Conservation (phyloP, 768 basidiomycete species). For the Suillus ampliporus region DNA sequence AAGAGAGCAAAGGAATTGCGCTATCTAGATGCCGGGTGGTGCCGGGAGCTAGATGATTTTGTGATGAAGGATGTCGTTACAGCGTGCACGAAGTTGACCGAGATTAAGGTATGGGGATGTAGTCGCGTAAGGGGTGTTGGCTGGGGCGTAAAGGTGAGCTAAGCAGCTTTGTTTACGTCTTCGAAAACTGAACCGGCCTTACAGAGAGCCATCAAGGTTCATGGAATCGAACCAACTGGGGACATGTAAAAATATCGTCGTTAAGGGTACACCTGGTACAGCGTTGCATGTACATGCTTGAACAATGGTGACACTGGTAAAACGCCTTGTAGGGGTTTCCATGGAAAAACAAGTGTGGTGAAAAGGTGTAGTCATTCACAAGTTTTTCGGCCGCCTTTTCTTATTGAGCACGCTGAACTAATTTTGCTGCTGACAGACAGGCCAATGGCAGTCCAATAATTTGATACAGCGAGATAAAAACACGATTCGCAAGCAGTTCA, state of each 20-base stretch:
- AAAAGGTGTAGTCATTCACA: conserved; percentile 40
- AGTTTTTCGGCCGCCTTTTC: conserved; percentile 6
- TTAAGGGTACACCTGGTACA: conserved; percentile 29
- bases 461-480: neutral
- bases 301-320: no score
- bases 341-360: no score
- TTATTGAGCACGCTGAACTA: conserved; percentile 20
- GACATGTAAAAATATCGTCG: conserved; percentile 14
- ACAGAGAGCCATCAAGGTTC: conserved; percentile 33
- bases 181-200: conserved; percentile 4
- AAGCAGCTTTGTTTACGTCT: neutral
- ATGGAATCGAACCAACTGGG: conserved; percentile 48
- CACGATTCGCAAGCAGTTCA: neutral
- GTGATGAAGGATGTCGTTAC: conserved; percentile 72
- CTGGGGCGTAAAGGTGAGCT: conserved; percentile 49
- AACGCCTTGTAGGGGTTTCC: no score
- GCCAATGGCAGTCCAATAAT: neutral
- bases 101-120: conserved; percentile 62
- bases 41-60: conserved; percentile 83
- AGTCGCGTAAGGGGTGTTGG: conserved; percentile 52
- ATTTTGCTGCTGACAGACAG: neutral
- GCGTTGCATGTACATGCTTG: conserved; percentile 43
- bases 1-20: conserved; percentile 48
- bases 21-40: conserved; percentile 84
- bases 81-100: conserved; percentile 44